Evolutionary conservation across 2,329 filamentous ascomycete species (phyloP).

Genomic region (Claviceps sp.): DNA sequence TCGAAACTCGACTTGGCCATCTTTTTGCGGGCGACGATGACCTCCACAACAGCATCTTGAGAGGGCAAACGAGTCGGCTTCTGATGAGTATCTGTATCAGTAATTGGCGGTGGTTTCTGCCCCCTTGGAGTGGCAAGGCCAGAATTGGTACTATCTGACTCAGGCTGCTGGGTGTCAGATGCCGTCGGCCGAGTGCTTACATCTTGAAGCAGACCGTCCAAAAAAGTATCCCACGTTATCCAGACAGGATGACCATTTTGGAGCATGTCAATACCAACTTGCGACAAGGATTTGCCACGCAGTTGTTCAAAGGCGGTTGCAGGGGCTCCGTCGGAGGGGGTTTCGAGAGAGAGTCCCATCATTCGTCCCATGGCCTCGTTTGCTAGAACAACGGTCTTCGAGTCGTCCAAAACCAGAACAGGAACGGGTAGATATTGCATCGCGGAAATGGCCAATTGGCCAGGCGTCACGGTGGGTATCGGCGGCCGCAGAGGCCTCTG

Average conservation of each 20-base stretch:
- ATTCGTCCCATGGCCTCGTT: conserved; percentile 65
- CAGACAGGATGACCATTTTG: conserved; percentile 50
- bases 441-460: conserved; percentile 49
- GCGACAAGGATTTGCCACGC: conserved; percentile 50
- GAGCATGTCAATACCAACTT: conserved; percentile 61
- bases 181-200: conserved; percentile 19
- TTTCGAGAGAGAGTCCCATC: conserved; percentile 36
- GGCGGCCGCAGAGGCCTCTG: conserved; percentile 25
- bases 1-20: conserved; percentile 26
- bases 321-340: conserved; percentile 25
- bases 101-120: conserved; percentile 6
- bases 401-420: conserved; percentile 50
- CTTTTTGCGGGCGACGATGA: conserved; percentile 44
- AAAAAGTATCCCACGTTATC: conserved; percentile 45
- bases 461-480: conserved; percentile 35
- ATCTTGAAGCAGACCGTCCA: conserved; percentile 38
- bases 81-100: conserved; percentile 20
- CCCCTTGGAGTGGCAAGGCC: conserved; percentile 26
- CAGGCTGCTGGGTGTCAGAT: conserved; percentile 11
- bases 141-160: conserved; percentile 11
- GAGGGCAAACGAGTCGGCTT: conserved; percentile 16
- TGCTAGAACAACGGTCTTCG: conserved; percentile 58
- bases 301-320: conserved; percentile 43
- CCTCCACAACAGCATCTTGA: conserved; percentile 53
- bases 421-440: conserved; percentile 65